Base-by-base conservation (phyloP, 805 yeast genomes). In the Saccharomycopsis oosterbeekiorum region DNA sequence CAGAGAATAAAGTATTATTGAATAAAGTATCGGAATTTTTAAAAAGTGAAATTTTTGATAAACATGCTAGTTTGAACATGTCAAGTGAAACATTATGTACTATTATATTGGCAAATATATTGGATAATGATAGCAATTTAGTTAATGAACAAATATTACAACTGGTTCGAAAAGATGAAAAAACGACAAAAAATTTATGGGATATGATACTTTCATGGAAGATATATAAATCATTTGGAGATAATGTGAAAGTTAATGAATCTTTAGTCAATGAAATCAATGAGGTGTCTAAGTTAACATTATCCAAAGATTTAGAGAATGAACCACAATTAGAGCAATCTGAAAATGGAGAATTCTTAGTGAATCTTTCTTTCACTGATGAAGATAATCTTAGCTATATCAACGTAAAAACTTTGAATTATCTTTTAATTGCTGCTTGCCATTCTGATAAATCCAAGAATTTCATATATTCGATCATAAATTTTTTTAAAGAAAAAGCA, bases 401-500 rank as follows among this genome's bases (percentile, higher is more conserved):
- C 12, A 60, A 62, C 39, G 55, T 42, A 4, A 24, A 37, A n/a
- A 62, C 65, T 15, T 29, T 62, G 21, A 56, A 54, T 50, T n/a
- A 19, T 14, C n/a, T 62, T 40, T 24, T 62, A 14, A 17, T 34
- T 17, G 61, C 61, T 19, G 57, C 59, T 19, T 29, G n/a, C 12
- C 17, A 36, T 55, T 56, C 62, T 6, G 53, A 58, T 36, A 59
- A 61, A 39, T 55, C 62, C n/a, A 43, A 41, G 21, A 57, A 53
- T 41, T 63, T 24, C 29, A 40, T 61, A 2, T 51, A 60, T 14
- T 41, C 58, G 2, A n/a, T 73, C n/a, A 67, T 68, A 2, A 67
- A 65, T 12, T 63, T 62, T 39, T 79, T 76, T 67, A 69, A 70
- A n/a, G 57, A 65, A 2, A 67, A 68, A n/a, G 68, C 68, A 56